Base-by-base conservation (phyloP, 306 rosid species). In the Medicago ruthenica region DNA sequence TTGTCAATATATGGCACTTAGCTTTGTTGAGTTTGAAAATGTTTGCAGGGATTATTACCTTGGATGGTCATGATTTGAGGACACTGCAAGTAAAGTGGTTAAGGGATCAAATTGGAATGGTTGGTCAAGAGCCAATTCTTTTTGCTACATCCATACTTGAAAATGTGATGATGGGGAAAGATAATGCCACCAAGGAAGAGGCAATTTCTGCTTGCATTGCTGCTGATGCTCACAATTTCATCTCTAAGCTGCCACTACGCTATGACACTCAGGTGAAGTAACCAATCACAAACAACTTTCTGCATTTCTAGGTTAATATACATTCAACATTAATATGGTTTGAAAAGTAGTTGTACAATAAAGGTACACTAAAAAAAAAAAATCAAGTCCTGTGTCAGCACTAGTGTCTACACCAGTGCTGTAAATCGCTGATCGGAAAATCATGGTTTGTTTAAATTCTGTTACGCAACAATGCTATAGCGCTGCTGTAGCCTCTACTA, bases 131-230 rank as follows among this genome's bases (percentile, higher is more conserved):
- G 77, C 97, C 98, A 10, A 70, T 85, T 74, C 97, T 92, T 11
- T 94, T 94, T 67, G 90, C 93, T 85, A 88, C 95, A 17, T 88
- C 86, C 31, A 92, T 90, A 75, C 58, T 91, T 2, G 95, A 91
- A 85, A 94, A 94, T 70, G 87, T 94, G 76, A 82, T 92, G 93
- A 91, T 94, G 97, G 98, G 98, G 27, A 94, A 83, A 79, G 95
- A 91, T 67, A 84, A 85, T 76, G 87, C 90, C 74, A 91, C 95
- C 10, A 85, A 84, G 85, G 79, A 88, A 70, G 98, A 94, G 31
- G 98, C 95, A 51, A 68, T 92, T 76, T 70, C 91, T 48, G 96
- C 98, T 73, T 94, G 98, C 76, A 36, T 83, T 80, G 90, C 97
- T 50, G 87, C 97, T 70, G 89, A 90, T 85, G 96, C 95, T 41